A percentile compares a stretch with the other conserved stretches of the same genome.
phyloP scores from a whole-genome alignment of 73 alveolate species.

The Effrenium voratum region DNA sequence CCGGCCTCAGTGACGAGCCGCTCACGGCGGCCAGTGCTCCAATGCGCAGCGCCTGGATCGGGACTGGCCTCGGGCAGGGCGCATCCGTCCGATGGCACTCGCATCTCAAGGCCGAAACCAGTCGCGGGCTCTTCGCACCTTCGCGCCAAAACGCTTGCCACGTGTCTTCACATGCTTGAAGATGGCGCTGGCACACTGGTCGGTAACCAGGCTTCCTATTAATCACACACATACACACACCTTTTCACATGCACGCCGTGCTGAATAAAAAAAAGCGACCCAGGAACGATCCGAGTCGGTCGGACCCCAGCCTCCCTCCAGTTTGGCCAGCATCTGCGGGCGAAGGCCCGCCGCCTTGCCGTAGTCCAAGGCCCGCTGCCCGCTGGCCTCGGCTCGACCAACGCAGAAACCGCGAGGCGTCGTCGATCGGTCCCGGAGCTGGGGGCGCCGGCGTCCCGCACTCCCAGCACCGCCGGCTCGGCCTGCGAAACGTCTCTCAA shows the following conservation, averaged over 20 bases:
- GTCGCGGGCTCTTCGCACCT: background rate
- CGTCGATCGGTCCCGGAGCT: background rate
- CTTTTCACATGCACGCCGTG: background rate
- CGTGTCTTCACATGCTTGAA: background rate
- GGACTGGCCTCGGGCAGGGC: background rate
- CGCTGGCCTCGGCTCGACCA: constrained; percentile 21
- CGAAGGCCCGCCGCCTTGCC: constrained; percentile 55
- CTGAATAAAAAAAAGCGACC: background rate
- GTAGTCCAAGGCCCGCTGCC: constrained; percentile 40
- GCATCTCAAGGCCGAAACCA: background rate
- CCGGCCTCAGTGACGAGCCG: too few species aligned
- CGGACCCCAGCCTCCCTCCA: constrained; percentile 9
- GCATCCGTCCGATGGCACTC: background rate
- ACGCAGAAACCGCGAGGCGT: background rate
- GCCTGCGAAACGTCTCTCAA: background rate
- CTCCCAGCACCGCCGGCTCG: background rate
- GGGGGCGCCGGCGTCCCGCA: background rate
- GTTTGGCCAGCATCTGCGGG: constrained; percentile 6
- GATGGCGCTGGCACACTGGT: too few species aligned
- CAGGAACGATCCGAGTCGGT: background rate
- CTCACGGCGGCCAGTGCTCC: too few species aligned
- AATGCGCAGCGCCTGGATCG: too few species aligned
- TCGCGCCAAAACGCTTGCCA: background rate
- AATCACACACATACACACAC: background rate
- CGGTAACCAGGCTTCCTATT: background rate